Evolutionary conservation across 2,329 filamentous ascomycete species (phyloP).

Genomic region (Cladosporium sp.): DNA sequence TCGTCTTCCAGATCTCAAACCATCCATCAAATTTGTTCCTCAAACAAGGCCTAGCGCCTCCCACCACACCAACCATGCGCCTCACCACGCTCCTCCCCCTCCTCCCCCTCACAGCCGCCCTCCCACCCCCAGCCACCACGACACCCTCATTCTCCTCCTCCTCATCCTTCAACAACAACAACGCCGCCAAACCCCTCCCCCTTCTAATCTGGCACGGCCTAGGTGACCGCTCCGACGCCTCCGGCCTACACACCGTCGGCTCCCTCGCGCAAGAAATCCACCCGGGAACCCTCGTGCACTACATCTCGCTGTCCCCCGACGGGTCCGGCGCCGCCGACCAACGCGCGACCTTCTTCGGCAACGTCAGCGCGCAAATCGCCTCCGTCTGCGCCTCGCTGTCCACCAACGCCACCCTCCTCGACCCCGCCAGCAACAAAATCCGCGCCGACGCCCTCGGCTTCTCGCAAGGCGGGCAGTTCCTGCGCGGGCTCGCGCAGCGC

Average conservation of each 20-base stretch:
- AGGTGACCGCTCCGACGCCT: constrained; percentile 68
- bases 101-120: not conserved
- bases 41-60: too few species aligned
- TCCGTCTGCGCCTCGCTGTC: constrained; percentile 66
- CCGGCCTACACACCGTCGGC: constrained; percentile 68
- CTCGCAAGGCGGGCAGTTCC: constrained; percentile 91
- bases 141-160: not conserved
- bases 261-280: too few species aligned
- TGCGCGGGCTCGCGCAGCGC: constrained; percentile 82
- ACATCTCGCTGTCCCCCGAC: too few species aligned
- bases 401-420: constrained; percentile 71
- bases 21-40: too few species aligned
- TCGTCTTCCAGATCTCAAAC: too few species aligned
- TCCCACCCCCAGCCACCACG: constrained; percentile 1
- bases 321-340: too few species aligned
- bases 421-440: constrained; percentile 55
- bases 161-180: not conserved
- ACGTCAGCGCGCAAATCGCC: constrained; percentile 88
- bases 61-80: not conserved
- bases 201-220: constrained; percentile 91
- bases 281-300: constrained; percentile 79
- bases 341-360: constrained; percentile 66
- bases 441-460: constrained; percentile 83
- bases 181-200: constrained; percentile 55
- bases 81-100: constrained; percentile 12